Evolutionary conservation across 164 flowering plant species (phyloP), one percentile per base, ranked within the genome.

Genomic region (Protea cynaroides): DNA sequence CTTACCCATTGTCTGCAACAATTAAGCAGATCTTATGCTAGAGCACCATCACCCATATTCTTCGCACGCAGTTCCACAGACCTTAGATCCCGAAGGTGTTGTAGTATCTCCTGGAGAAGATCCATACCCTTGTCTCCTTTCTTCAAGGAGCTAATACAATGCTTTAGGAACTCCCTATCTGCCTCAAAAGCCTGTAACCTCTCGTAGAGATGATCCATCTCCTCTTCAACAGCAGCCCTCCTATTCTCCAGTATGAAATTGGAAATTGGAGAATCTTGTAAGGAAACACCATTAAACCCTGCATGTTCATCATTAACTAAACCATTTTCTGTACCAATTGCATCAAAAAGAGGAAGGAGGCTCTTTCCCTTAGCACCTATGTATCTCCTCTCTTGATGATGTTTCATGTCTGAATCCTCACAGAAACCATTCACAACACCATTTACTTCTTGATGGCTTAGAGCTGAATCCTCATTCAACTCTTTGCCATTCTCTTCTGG

Each of bases 81-180:
- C 66, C 83, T 82, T 55, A 94, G 78, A 75, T 89, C 91, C 1
- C 90, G 86, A 10, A 94, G 83, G 76, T 91, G 92, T 59, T 85
- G 91, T 61, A 94, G 68, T 52, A 94, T 91, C 65, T 94, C 96
- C 61, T 85, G 90, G 52, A 94, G 90, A 68, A 94, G 86, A 71
- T 83, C 82, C 82, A 86, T 74, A 7, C 98, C 98, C 56, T 84
- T 89, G 66, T 85, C 97, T 36, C 97, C 98, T 73, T 91, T 89
- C 72, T 85, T 84, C 71, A 91, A 63, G 15, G 97, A 89, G 69
- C 85, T 74, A 57, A 94, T 71, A 70, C 97, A 89, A 51, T 91
- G 87, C 77, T 83, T 86, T 40, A 94, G 66, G 46, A 94, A 94
- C 64, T 89, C 97, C 56, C 86, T 75, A 58, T 91, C 98, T 43